Evolutionary conservation across 306 rosid genomes (phyloP).

Genomic region (Acacia melanoxylon): DNA sequence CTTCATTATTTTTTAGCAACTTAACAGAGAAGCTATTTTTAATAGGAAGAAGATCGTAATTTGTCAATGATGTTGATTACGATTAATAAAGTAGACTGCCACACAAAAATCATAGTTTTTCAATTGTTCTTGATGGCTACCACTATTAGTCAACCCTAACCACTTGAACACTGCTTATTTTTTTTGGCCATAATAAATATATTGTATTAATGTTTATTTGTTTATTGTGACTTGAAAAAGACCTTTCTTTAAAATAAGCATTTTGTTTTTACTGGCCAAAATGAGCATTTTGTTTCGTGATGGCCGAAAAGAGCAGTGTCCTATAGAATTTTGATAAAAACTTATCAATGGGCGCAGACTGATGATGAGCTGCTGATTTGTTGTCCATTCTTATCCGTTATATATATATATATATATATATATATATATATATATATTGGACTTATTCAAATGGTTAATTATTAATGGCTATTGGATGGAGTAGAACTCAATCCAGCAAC

Average conservation of each 20-base stretch:
- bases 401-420: too few relatives aligned
- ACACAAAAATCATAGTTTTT: too few relatives aligned
- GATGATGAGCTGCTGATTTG: neutral
- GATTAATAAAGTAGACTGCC: too few relatives aligned
- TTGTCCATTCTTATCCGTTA: neutral
- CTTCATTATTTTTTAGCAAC: too few relatives aligned
- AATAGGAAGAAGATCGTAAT: too few relatives aligned
- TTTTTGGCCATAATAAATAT: neutral
- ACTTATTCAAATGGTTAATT: neutral
- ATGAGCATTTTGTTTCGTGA: neutral
- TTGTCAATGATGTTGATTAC: too few relatives aligned
- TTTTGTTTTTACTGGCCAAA: neutral
- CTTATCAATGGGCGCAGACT: neutral
- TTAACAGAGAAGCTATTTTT: too few relatives aligned
- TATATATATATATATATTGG: too few relatives aligned
- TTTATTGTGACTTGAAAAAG: neutral
- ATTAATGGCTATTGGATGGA: neutral
- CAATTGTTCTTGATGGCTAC: too few relatives aligned
- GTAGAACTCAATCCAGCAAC: neutral
- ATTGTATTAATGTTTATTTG: neutral
- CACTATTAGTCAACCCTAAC: neutral
- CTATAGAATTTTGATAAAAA: neutral
- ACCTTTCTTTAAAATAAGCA: neutral
- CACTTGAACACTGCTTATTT: neutral
- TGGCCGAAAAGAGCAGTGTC: neutral